Conservation (phyloP, 2,329 filamentous ascomycete species). For the Colletotrichum sp. region DNA sequence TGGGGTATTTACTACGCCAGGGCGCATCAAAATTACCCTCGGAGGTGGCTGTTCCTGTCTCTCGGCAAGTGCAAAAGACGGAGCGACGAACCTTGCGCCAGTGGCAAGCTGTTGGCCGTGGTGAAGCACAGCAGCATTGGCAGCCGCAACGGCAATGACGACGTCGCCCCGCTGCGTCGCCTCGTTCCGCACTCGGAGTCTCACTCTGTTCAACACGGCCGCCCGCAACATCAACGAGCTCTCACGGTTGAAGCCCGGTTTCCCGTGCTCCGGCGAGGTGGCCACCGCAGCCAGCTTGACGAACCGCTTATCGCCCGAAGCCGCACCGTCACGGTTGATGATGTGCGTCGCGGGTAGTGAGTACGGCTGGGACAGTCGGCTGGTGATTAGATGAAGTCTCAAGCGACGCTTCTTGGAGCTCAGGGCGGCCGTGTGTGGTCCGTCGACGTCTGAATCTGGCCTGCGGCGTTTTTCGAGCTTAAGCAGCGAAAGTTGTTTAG, state of each 20-base stretch:
- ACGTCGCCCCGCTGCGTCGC: slow-evolving; percentile 34
- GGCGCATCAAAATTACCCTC: slow-evolving; percentile 6
- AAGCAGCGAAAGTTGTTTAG: not conserved
- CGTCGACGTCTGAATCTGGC: slow-evolving; percentile 63
- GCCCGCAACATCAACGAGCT: slow-evolving; percentile 64
- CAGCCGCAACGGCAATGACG: slow-evolving; percentile 35
- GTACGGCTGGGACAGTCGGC: slow-evolving; percentile 71
- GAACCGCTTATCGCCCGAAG: slow-evolving; percentile 51
- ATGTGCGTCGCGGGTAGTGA: slow-evolving; percentile 75
- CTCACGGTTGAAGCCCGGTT: slow-evolving; percentile 48
- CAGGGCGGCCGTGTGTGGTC: slow-evolving; percentile 53
- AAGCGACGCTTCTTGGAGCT: slow-evolving; percentile 72
- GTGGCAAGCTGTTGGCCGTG: slow-evolving; percentile 38
- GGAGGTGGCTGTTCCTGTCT: not conserved
- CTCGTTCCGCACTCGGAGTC: slow-evolving; percentile 49
- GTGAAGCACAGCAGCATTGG: slow-evolving; percentile 36
- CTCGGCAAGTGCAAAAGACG: not conserved
- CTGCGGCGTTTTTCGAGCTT: slow-evolving; percentile 34
- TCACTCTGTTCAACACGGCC: slow-evolving; percentile 68
- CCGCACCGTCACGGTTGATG: slow-evolving; percentile 60
- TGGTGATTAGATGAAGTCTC: slow-evolving; percentile 69
- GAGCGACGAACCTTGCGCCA: slow-evolving; percentile 34
- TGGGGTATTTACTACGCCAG: not conserved
- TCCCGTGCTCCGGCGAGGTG: slow-evolving; percentile 37
- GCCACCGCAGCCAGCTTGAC: slow-evolving; percentile 47